Base-by-base conservation (phyloP, 139 green algal genomes). In the Chlorella vulgaris region DNA sequence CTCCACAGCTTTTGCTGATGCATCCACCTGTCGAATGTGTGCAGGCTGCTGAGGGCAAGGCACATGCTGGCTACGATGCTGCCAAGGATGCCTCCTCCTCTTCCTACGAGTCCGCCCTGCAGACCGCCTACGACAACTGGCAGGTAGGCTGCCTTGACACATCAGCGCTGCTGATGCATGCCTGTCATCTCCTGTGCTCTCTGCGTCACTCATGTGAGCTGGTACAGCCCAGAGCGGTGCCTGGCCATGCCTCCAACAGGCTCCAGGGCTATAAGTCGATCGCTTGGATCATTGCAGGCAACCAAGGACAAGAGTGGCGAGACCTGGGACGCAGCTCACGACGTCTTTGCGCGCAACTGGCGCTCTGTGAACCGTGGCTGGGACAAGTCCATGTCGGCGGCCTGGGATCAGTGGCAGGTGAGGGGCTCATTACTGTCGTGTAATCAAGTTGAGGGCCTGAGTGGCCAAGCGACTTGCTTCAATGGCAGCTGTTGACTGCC, bases 391-490 rank as follows among this genome's bases (percentile, higher is more conserved):
- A 78, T 84, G 74, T 53, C 43, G 50, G 31, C 38, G 4, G 82
- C 82, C 35, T 86, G 70, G 70, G 63, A 86, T 21, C 39, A 76
- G 28, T 86, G 82, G 82, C 70, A 83, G 77, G 66, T 75, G 63
- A n/a, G 58, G 2, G 24, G 28, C 10, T 1, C 7, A 26, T 33
- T 19, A 28, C 1, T 21, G 2, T 13, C 58, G 7, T 29, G 58
- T 13, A 36, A 42, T 22, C 29, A 10, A n/a, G 10, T 7, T 22
- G 63, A 24, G n/a, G 31, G 15, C 13, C 29, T 71, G 13, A 10
- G 63, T 42, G 31, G 63, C 31, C 13, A 10, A 40, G 31, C 8
- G 58, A n/a, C n/a, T n/a, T n/a, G n/a, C n/a, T n/a, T n/a, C n/a
- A n/a, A n/a, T n/a, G n/a, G n/a, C n/a, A n/a, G n/a, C n/a, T n/a